phyloP scores from a whole-genome alignment of 352 stramenopile genomes.

The Chrysophaeum taylorii region DNA sequence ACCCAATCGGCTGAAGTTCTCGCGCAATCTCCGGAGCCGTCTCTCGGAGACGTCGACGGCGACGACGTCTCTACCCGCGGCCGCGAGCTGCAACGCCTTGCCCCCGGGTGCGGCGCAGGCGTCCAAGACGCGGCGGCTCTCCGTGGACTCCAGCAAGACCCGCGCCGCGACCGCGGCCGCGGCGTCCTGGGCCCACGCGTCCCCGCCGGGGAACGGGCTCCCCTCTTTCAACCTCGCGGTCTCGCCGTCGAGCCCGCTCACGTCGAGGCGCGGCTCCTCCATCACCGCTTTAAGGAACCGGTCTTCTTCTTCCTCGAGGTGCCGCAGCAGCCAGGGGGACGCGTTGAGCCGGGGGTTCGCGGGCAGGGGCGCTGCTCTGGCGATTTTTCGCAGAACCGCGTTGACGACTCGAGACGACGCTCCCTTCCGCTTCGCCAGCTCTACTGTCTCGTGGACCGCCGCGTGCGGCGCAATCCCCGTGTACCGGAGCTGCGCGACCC shows the following conservation, averaged over 20 bases:
- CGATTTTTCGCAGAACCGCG: not conserved
- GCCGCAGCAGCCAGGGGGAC: not conserved
- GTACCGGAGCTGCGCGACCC: constrained; percentile 46
- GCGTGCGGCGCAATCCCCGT: constrained; percentile 35
- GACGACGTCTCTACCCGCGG: constrained; percentile 57
- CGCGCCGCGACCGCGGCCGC: constrained; percentile 37
- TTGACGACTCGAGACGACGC: not conserved
- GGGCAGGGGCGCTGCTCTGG: not conserved
- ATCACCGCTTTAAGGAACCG: not conserved
- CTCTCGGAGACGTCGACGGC: constrained; percentile 39
- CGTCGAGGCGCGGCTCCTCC: not conserved
- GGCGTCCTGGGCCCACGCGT: constrained; percentile 53
- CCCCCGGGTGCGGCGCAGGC: constrained; percentile 83
- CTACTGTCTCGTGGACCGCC: constrained; percentile 45
- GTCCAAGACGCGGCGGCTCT: constrained; percentile 73
- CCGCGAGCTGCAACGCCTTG: constrained; percentile 84
- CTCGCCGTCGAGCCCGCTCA: not conserved
- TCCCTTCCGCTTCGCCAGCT: constrained; percentile 33
- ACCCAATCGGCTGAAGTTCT: constrained; percentile 52
- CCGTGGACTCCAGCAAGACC: not conserved
- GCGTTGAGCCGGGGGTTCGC: not conserved
- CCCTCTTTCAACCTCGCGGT: not conserved
- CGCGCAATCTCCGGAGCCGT: constrained; percentile 31
- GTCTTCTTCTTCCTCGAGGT: not conserved
- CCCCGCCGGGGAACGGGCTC: constrained; percentile 34